Base-by-base conservation (phyloP, 2,329 filamentous ascomycete species). In the Calonectria naviculata region DNA sequence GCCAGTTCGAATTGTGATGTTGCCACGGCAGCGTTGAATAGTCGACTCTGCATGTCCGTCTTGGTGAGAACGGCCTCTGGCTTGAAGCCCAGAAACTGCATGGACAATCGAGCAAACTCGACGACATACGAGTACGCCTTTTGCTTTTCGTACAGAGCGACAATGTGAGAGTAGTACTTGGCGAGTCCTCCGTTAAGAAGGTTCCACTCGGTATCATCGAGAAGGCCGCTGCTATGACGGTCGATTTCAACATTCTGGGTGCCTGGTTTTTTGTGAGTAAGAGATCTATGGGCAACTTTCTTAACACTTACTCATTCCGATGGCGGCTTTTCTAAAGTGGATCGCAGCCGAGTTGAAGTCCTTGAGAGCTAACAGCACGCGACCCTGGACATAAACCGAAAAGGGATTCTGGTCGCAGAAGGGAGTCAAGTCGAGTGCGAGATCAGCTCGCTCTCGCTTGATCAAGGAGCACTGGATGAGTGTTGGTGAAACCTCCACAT, bases 131-230 rank as follows among this genome's bases (percentile, higher is more conserved):
- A 93, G 81, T 94, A 94, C 0, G 93, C 91, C 75, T 92, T 93
- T 49, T 91, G 89, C 76, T 90, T 90, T 80, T 98, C 95, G 79
- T 94, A 98, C 1, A 99, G 87, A 24, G 91, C 88, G 15, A 95
- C 89, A 62, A 98, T 90, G 81, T 99, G 97, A 47, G 93, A 91
- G 82, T 97, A 97, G 84, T 98, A 99, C 73, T 90, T 92, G 6
- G 94, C 89, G 46, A 95, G 87, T 2, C 96, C 97, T 67, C 90
- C 90, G 79, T 95, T 89, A 28, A 93, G 82, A 7, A 90, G 83
- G 38, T 88, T 89, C 87, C 92, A 93, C 75, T 98, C 94, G 2
- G 92, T 91, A 28, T 94, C 91, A 65, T 93, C 92, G 26, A 98
- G 87, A 17, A 98, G 89, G 10, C 91, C 90, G 49, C 88, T 87